Base-by-base conservation (phyloP, 2,329 filamentous ascomycete species). In the Trichophyton rubrum region DNA sequence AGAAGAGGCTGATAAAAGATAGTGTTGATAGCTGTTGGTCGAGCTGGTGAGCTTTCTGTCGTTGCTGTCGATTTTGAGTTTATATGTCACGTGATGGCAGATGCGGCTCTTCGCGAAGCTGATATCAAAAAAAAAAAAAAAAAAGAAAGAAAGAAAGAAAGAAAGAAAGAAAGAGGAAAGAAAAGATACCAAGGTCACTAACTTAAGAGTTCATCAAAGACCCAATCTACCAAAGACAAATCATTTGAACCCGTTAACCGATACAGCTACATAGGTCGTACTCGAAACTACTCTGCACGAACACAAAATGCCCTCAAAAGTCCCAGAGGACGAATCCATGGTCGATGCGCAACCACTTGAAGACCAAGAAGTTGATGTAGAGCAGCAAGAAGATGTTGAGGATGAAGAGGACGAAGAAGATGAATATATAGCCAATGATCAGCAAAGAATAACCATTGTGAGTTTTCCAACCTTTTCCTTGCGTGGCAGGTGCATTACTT, bases 401-500 rank as follows among this genome's bases (percentile, higher is more conserved):
- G 74, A 77, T 13, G 73, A 78, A 27, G 72, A 75, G 78, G 80
- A 60, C 78, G 80, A 60, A 77, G 80, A 58, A n/a, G 71, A 74
- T 27, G 77, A 80, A 62, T 60, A 64, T 4, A 51, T 70, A 35
- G 68, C 70, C 49, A 60, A 72, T 45, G 71, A 72, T 8, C 71
- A 74, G 58, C 83, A 84, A 73, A 77, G 83, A 66, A 83, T 88
- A 53, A 78, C 80, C 65, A 82, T 88, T 70, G 85, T 88, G 72
- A 53, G 64, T 58, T 17, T 35, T 22, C 2, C 5, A 11, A 6
- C 27, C 38, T 17, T 9, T 22, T 56, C 6, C 6, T 7, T 30
- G 27, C 24, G 24, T 27, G 24, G 24, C 24, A 27, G 6, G 24
- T 27, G 27, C 6, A 7, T 30, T 30, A 30, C 27, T 30, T 30